Evolutionary conservation across 345 rosid species (phyloP).

Genomic region (Pistacia vera): DNA sequence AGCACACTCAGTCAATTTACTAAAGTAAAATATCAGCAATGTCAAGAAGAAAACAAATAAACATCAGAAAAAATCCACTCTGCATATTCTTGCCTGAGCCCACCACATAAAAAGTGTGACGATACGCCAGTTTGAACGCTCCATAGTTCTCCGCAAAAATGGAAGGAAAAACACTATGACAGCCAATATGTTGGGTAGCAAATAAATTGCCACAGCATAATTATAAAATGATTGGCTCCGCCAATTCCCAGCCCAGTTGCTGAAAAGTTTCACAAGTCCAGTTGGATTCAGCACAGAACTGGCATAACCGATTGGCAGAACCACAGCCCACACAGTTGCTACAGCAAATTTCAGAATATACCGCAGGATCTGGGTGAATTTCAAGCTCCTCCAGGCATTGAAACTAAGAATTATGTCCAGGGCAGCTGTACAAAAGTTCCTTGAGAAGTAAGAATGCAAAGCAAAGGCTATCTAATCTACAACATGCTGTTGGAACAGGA

Average conservation of each 20-base stretch:
- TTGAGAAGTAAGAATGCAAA: conserved; percentile 13
- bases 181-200: conserved; percentile 78
- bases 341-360: conserved; percentile 73
- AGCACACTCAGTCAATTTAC: conserved; percentile 5
- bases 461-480: not conserved
- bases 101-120: conserved; percentile 92
- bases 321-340: conserved; percentile 86
- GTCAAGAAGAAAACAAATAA: not conserved
- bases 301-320: conserved; percentile 78
- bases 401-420: conserved; percentile 83
- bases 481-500: conserved; percentile 9
- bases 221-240: conserved; percentile 57
- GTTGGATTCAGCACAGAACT: conserved; percentile 74
- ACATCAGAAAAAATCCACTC: not conserved
- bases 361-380: conserved; percentile 71
- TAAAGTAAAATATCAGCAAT: conserved; percentile 5
- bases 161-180: conserved; percentile 77
- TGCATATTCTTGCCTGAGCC: conserved; percentile 79
- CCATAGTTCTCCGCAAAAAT: conserved; percentile 73
- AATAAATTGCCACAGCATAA: conserved; percentile 78
- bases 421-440: conserved; percentile 50
- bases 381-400: conserved; percentile 87
- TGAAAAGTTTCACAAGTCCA: conserved; percentile 69
- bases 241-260: conserved; percentile 69
- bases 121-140: conserved; percentile 79